These are phyloP conservation scores for Mycena albidolilacea DNA, from an alignment of 768 basidiomycete genomes.

Conservation along the genomic window DNA sequence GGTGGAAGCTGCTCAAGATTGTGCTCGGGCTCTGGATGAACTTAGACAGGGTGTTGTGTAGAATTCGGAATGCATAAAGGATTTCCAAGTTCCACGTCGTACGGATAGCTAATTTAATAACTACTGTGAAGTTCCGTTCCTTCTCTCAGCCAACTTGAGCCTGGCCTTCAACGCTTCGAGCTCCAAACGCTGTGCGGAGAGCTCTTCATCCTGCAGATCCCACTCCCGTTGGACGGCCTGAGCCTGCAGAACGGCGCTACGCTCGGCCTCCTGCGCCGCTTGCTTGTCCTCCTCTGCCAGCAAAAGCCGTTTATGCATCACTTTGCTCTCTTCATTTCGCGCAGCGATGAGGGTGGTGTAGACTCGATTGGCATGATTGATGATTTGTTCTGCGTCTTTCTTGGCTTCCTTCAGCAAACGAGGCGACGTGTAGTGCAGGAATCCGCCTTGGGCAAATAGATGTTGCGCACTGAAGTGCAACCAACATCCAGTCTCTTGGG, in stretches of 20 bases:
- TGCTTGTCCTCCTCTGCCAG: background rate
- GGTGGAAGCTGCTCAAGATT: no score
- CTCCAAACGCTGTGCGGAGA: background rate
- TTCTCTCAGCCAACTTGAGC: background rate
- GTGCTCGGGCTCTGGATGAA: no score
- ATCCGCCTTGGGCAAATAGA: background rate
- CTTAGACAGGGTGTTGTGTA: no score
- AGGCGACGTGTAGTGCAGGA: conserved; percentile 15
- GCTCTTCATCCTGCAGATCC: background rate
- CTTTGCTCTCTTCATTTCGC: conserved; percentile 6
- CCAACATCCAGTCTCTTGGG: conserved; percentile 18
- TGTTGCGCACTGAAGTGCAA: conserved; percentile 13
- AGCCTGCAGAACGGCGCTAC: background rate
- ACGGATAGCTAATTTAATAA: no score
- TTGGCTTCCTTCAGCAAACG: background rate
- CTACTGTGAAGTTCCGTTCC: background rate
- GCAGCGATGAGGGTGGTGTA: conserved; percentile 4
- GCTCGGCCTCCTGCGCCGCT: background rate
- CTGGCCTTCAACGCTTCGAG: background rate
- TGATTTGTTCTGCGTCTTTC: background rate
- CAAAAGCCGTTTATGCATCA: conserved; percentile 1
- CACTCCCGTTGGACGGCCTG: background rate
- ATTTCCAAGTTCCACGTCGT: no score
- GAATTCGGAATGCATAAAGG: no score
- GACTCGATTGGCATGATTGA: background rate